A percentile compares a stretch with the other conserved stretches of the same genome.
Evolutionary conservation across 2,329 filamentous ascomycete species (phyloP).

Genomic region (Clonostachys rhizophaga): DNA sequence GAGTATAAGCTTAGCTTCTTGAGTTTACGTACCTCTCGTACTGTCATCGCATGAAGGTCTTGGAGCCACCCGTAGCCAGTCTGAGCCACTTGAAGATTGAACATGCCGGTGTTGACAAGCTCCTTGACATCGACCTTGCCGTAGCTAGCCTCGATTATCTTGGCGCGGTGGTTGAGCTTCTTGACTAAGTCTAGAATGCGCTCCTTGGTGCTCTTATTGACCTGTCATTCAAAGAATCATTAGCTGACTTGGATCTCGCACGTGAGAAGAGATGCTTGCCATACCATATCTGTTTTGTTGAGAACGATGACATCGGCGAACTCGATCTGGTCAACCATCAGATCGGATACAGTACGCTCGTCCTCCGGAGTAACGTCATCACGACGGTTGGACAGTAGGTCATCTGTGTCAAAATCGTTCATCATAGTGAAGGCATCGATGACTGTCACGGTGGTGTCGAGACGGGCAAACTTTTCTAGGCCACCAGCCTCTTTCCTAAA

Average conservation of each 20-base stretch:
- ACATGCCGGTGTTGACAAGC: slow-evolving; percentile 62
- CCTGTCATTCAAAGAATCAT: slow-evolving; percentile 10
- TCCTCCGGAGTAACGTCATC: slow-evolving; percentile 62
- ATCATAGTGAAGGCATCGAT: slow-evolving; percentile 71
- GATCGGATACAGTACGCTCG: slow-evolving; percentile 67
- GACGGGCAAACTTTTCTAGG: slow-evolving; percentile 57
- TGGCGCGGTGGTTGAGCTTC: slow-evolving; percentile 62
- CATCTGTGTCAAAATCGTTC: slow-evolving; percentile 65
- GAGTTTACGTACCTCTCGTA: slow-evolving; percentile 41
- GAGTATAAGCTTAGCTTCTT: not conserved
- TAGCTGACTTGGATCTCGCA: too few relatives aligned
- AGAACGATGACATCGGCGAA: slow-evolving; percentile 70
- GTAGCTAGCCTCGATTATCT: slow-evolving; percentile 55
- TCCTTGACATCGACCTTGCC: slow-evolving; percentile 55
- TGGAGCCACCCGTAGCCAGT: slow-evolving; percentile 66
- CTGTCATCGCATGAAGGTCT: slow-evolving; percentile 63
- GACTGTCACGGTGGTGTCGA: slow-evolving; percentile 70
- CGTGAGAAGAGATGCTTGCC: not conserved
- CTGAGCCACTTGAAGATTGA: slow-evolving; percentile 60
- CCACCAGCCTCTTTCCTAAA: slow-evolving; percentile 51
- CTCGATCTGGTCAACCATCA: slow-evolving; percentile 75
- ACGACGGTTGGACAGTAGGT: slow-evolving; percentile 60
- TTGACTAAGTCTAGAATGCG: slow-evolving; percentile 49
- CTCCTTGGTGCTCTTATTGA: slow-evolving; percentile 30
- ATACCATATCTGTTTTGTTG: slow-evolving; percentile 65